A percentile compares a stretch with the other conserved stretches of the same genome.
These are phyloP conservation scores for Neonectria ditissima DNA, from an alignment of 2,329 filamentous ascomycete genomes.

Conservation along the genomic window DNA sequence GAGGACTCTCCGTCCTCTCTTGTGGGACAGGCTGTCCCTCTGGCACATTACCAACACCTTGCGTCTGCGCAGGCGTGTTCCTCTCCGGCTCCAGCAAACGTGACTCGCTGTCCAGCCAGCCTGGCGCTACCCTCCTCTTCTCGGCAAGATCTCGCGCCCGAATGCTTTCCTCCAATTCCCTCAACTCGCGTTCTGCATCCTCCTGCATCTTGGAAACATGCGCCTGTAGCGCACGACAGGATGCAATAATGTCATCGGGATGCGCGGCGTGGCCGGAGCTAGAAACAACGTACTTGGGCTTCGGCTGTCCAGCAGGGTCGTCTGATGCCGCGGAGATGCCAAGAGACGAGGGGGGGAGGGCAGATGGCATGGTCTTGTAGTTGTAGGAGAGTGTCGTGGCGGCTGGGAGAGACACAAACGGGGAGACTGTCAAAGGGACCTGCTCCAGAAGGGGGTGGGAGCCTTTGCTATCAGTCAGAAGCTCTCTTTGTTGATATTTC, in stretches of 20 bases:
- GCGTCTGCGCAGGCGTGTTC: slow-evolving; percentile 47
- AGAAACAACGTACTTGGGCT: slow-evolving; percentile 80
- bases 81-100: slow-evolving; percentile 76
- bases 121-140: slow-evolving; percentile 82
- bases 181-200: slow-evolving; percentile 75
- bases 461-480: slow-evolving; percentile 58
- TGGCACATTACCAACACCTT: slow-evolving; percentile 40
- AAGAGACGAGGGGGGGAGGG: slow-evolving; percentile 70
- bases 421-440: slow-evolving; percentile 92
- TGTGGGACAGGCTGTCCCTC: slow-evolving; percentile 29
- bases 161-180: slow-evolving; percentile 76
- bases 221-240: slow-evolving; percentile 81
- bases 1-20: slow-evolving; percentile 41
- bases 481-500: neutral
- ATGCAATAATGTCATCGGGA: slow-evolving; percentile 85
- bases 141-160: slow-evolving; percentile 77
- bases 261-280: slow-evolving; percentile 84
- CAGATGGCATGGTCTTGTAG: slow-evolving; percentile 90
- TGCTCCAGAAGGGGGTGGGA: slow-evolving; percentile 91
- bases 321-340: slow-evolving; percentile 53
- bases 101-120: slow-evolving; percentile 82
- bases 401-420: slow-evolving; percentile 90
- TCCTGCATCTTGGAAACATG: slow-evolving; percentile 78
- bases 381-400: slow-evolving; percentile 95
- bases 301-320: slow-evolving; percentile 54